A percentile compares a stretch with the other conserved stretches of the same genome.
Conservation (phyloP, 306 rosid species). For the Dryas alaskensis region DNA sequence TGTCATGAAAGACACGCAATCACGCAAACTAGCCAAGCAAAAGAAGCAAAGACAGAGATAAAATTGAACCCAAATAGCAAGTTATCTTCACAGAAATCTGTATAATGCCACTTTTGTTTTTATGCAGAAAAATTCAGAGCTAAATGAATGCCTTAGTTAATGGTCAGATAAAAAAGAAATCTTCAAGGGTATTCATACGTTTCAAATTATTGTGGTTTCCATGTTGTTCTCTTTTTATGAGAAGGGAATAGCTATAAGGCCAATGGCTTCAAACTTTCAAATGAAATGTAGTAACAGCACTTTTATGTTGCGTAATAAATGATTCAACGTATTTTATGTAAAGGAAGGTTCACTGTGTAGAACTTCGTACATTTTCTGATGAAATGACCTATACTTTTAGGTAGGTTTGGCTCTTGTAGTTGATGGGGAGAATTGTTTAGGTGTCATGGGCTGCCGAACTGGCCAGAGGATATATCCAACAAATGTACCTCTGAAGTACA, state of each 20-base stretch:
- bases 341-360: background rate
- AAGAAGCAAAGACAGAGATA: background rate
- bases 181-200: background rate
- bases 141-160: background rate
- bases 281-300: background rate
- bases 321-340: background rate
- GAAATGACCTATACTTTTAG: slow-evolving; percentile 36
- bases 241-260: background rate
- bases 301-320: background rate
- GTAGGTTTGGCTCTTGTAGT: slow-evolving; percentile 94
- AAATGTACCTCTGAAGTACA: slow-evolving; percentile 34
- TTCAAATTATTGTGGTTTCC: background rate
- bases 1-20: background rate
- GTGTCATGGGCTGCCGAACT: slow-evolving; percentile 92
- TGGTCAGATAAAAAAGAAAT: background rate
- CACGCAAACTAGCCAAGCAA: background rate
- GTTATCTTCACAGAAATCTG: background rate
- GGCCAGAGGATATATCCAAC: slow-evolving; percentile 48
- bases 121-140: background rate
- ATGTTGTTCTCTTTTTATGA: background rate
- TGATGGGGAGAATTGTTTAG: slow-evolving; percentile 69
- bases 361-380: background rate
- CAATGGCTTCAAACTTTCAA: background rate
- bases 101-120: background rate
- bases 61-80: background rate